These are phyloP conservation scores for Neonectria hederae DNA, from an alignment of 2,329 filamentous ascomycete species.

Conservation along the genomic window DNA sequence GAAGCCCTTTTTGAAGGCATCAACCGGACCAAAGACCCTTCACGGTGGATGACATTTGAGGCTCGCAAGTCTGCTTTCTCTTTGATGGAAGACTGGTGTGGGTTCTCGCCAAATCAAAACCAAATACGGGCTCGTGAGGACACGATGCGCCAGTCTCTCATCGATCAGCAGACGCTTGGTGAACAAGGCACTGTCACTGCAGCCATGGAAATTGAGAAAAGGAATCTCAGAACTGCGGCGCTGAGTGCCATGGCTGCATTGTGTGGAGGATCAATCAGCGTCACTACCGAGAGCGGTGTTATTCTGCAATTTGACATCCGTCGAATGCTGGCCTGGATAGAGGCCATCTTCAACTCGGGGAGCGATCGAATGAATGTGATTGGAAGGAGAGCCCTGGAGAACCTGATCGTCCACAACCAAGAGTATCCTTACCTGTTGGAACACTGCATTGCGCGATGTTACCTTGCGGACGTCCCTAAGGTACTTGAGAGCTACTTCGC, in stretches of 20 bases:
- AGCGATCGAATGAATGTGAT: constrained; percentile 94
- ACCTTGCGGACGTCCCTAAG: constrained; percentile 81
- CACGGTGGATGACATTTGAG: constrained; percentile 97
- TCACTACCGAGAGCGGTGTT: constrained; percentile 88
- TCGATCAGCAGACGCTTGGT: constrained; percentile 79
- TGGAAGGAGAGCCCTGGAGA: constrained; percentile 86
- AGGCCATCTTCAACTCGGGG: constrained; percentile 89
- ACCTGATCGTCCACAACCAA: constrained; percentile 89
- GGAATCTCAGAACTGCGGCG: constrained; percentile 87
- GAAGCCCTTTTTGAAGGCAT: constrained; percentile 94
- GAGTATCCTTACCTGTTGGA: constrained; percentile 87
- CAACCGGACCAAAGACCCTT: constrained; percentile 83
- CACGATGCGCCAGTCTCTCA: constrained; percentile 84
- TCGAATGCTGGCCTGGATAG: constrained; percentile 94
- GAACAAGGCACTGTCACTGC: constrained; percentile 84
- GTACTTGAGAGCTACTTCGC: constrained; percentile 95
- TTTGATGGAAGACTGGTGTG: constrained; percentile 99
- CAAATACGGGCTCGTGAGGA: constrained; percentile 86
- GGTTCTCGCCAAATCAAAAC: constrained; percentile 89
- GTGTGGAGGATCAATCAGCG: constrained; percentile 85
- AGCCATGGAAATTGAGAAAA: constrained; percentile 96
- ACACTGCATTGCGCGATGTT: constrained; percentile 91
- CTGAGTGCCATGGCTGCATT: constrained; percentile 95
- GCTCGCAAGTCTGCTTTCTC: constrained; percentile 94
- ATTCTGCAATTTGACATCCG: constrained; percentile 90